Base-by-base conservation (phyloP, 805 yeast genomes). In the Saturnispora silvae region DNA sequence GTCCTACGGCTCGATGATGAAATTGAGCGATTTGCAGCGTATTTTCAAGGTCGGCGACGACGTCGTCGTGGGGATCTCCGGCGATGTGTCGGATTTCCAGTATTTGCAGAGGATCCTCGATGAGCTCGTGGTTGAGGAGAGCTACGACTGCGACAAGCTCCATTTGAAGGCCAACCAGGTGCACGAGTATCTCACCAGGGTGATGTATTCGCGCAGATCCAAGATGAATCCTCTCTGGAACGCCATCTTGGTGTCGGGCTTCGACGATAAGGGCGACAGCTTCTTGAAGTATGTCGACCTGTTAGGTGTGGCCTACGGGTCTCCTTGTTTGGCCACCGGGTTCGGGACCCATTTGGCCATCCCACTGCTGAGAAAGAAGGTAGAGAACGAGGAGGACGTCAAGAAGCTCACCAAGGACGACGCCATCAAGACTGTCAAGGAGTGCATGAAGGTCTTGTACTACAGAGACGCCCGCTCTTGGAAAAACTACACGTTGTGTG, bases 151-250 rank as follows among this genome's bases (percentile, higher is more conserved):
- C 73, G 84, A 55, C 68, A 76, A 65, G 29, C 72, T 46, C 59
- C 54, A 61, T 33, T 61, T 92, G 56, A 72, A 79, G 45, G 95
- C 97, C n/a, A 74, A 83, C 15, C 82, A 85, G 51, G 76, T 92
- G 30, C 94, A 84, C 59, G 89, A 83, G 55, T 92, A 86, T 58
- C 65, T 92, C 47, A 76, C 89, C 33, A 75, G 81, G 42, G 79
- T 89, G 31, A 67, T 89, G 68, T 92, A 92, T 63, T 66, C 72
- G 46, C 78, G 97, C 61, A 75, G 99, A 61, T 71, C 81, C 37
- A 86, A 92, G 60, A 79, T 92, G 89, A 76, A 92, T 57, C 99
- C 99, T 18, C 68, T 86, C 46, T 92, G 97, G 97, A 92, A 92
- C 60, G 81, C 97, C 1, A 63, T 82, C 27, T 67, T 92, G 40